Evolutionary conservation across 2,329 filamentous ascomycete genomes (phyloP).

Genomic region (Aspergillus spinulosporus): DNA sequence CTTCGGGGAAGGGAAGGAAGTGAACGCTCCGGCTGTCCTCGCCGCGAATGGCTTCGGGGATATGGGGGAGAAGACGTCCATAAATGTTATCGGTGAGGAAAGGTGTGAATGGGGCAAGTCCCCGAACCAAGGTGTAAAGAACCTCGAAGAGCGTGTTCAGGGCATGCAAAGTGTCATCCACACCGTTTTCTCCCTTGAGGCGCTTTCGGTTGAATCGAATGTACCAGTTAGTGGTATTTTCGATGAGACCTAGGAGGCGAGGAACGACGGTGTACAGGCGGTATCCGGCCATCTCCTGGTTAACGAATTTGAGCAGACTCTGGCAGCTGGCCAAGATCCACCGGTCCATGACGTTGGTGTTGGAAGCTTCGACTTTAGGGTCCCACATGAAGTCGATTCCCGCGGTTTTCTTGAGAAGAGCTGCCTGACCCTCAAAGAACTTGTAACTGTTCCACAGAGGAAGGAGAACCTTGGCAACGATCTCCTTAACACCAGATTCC

Average conservation of each 20-base stretch:
- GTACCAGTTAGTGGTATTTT: constrained; percentile 98
- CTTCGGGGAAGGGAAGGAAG: constrained; percentile 86
- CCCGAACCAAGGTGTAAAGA: constrained; percentile 81
- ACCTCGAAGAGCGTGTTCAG: constrained; percentile 94
- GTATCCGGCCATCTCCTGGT: constrained; percentile 83
- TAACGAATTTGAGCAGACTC: constrained; percentile 85
- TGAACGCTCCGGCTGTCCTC: constrained; percentile 84
- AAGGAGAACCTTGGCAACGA: constrained; percentile 85
- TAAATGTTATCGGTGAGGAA: constrained; percentile 97
- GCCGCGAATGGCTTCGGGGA: constrained; percentile 68
- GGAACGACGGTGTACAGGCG: constrained; percentile 90
- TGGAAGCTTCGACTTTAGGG: constrained; percentile 69
- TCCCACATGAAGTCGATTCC: constrained; percentile 76
- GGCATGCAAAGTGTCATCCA: constrained; percentile 83
- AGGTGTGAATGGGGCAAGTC: constrained; percentile 89
- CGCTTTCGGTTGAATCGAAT: constrained; percentile 91
- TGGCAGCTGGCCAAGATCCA: constrained; percentile 95
- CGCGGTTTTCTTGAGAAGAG: constrained; percentile 81
- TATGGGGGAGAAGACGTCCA: constrained; percentile 74
- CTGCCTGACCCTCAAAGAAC: constrained; percentile 88
- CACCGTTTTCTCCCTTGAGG: constrained; percentile 83
- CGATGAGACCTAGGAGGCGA: constrained; percentile 76
- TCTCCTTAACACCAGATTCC: constrained; percentile 88
- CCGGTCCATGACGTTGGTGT: constrained; percentile 90
- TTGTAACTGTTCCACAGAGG: constrained; percentile 97